Conservation (phyloP, 495 filamentous ascomycete genomes). For the Talaromyces trachyspermus region DNA sequence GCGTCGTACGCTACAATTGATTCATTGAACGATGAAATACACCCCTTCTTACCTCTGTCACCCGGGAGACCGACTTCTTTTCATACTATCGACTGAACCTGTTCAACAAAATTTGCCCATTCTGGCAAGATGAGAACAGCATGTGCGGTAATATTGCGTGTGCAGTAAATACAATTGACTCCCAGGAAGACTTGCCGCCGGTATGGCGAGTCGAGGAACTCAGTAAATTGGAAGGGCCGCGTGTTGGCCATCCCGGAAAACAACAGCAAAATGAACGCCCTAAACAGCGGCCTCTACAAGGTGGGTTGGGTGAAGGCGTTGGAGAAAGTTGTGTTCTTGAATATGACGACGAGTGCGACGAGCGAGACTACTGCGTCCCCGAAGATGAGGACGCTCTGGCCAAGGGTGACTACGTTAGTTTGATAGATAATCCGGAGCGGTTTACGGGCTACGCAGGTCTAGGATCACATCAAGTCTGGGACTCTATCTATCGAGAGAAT, state of each 20-base stretch:
- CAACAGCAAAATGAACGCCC: conserved; percentile 58
- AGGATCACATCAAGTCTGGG: conserved; percentile 83
- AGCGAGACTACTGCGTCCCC: conserved; percentile 92
- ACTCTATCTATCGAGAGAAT: conserved; percentile 94
- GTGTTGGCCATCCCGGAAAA: conserved; percentile 76
- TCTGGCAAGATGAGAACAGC: conserved; percentile 87
- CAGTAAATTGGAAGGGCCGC: conserved; percentile 87
- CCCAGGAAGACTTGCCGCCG: conserved; percentile 84
- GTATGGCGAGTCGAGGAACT: conserved; percentile 91
- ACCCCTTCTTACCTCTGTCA: conserved; percentile 74
- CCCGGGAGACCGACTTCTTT: conserved; percentile 90
- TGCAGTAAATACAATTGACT: conserved; percentile 92
- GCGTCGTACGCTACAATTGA: conserved; percentile 89
- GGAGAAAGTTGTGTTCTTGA: conserved; percentile 95
- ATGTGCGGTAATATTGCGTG: conserved; percentile 98
- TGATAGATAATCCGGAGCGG: conserved; percentile 88
- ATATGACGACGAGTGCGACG: conserved; percentile 96
- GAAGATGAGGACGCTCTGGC: conserved; percentile 81
- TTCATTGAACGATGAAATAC: conserved; percentile 66
- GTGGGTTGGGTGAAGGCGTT: conserved; percentile 74
- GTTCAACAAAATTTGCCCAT: conserved; percentile 92
- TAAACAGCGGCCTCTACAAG: conserved; percentile 68
- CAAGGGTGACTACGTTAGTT: conserved; percentile 93
- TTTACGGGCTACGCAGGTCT: conserved; percentile 89
- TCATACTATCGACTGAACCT: conserved; percentile 93